Evolutionary conservation across 495 filamentous ascomycete species (phyloP).

Genomic region (Chaetomium tenue): DNA sequence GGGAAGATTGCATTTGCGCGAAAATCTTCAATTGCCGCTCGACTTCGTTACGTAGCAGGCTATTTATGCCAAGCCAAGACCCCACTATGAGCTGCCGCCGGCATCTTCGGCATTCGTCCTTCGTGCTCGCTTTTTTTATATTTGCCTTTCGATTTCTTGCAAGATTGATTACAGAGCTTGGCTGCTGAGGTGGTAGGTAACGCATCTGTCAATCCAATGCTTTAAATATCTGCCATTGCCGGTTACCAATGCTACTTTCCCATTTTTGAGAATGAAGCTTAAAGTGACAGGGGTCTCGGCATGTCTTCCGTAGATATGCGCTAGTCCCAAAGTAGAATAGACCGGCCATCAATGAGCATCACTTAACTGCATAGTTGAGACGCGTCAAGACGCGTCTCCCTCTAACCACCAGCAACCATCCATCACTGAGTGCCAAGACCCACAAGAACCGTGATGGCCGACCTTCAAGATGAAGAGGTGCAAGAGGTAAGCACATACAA

Average conservation of each 20-base stretch:
- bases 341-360: not conserved
- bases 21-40: constrained; percentile 4
- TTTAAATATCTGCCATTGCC: not conserved
- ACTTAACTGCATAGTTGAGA: constrained; percentile 10
- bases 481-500: constrained; percentile 25
- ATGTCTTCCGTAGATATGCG: not conserved
- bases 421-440: constrained; percentile 20
- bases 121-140: not conserved
- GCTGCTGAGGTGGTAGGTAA: too few relatives aligned
- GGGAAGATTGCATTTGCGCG: constrained; percentile 16
- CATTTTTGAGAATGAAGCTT: not conserved
- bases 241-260: not conserved
- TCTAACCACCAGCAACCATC: not conserved
- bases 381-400: constrained; percentile 19
- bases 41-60: not conserved
- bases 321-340: not conserved
- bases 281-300: not conserved
- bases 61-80: constrained; percentile 15
- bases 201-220: not conserved
- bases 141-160: not conserved
- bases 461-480: constrained; percentile 36
- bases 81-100: constrained; percentile 18
- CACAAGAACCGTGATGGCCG: constrained; percentile 25
- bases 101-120: constrained; percentile 12
- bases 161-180: not conserved